Evolutionary conservation across 495 filamentous ascomycete species (phyloP), one percentile per base, ranked within the genome.

Genomic region (Penicillium dipodomyicola): DNA sequence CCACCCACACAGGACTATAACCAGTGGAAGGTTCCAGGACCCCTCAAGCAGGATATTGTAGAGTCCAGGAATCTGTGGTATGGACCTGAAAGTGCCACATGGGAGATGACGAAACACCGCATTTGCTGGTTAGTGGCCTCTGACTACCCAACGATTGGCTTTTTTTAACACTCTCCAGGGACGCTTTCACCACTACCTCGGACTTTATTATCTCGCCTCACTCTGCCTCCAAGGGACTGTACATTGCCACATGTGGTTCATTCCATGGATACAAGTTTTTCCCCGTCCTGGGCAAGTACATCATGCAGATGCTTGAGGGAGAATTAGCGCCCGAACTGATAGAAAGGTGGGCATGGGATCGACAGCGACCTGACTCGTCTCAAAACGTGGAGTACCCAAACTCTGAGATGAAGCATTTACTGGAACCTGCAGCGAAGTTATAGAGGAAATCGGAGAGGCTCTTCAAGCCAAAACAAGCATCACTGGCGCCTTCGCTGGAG

Each of bases 231-330:
- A 61, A 72, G 35, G 77, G 77, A 27, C 70, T 83, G 7, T 80
- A 74, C 52, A 55, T 83, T 22, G 80, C 80, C 1, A 80, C 77
- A 0, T 76, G 77, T 30, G 80, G 80, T 20, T 74, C 74, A 9
- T 78, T 74, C 57, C 80, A 79, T 57, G 78, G 75, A 27, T 87
- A 72, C 70, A 87, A 87, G 63, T 86, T 87, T 69, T 71, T 85
- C 53, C 82, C 84, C 0, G 77, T 80, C 12, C 71, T 87, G 40
- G 84, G 84, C 15, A 73, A 80, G 25, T 84, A 86, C 59, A 78
- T 87, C 30, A 72, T 78, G 1, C 64, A 80, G 43, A 78, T 84
- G 81, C 64, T 87, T 9, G 69, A 80, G 19, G 79, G 74, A 4
- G 65, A 72, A 9, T 61, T 84, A 2, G 71, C 71, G 20, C 65